Conservation (phyloP, 768 basidiomycete genomes). For the Boletus sp. region DNA sequence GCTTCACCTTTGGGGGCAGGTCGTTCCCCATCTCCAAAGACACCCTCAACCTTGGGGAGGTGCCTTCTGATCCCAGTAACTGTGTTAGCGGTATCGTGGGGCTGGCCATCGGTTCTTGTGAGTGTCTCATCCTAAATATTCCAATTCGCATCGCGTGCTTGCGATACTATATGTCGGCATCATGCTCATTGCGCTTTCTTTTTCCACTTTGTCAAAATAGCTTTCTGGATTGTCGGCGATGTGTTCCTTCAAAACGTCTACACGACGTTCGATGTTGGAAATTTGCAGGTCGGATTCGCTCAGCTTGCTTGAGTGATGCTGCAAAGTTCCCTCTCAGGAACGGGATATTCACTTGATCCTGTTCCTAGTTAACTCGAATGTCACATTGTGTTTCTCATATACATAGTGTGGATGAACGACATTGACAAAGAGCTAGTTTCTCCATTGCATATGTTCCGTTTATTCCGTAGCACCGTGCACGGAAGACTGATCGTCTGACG, state of each 20-base stretch:
- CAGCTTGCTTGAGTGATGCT: slow-evolving; percentile 1
- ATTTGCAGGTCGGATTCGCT: slow-evolving; percentile 38
- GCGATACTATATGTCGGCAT: too few species aligned
- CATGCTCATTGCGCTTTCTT: background rate
- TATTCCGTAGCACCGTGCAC: too few species aligned
- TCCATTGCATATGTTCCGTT: too few species aligned
- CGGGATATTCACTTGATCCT: too few species aligned
- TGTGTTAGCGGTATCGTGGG: slow-evolving; percentile 34
- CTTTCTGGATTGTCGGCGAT: slow-evolving; percentile 17
- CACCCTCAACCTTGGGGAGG: slow-evolving; percentile 39
- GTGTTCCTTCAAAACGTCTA: slow-evolving; percentile 44
- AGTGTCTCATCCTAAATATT: background rate
- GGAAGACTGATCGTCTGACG: too few species aligned
- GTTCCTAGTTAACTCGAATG: too few species aligned
- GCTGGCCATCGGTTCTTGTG: background rate
- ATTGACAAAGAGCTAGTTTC: too few species aligned
- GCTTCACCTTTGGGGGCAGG: background rate
- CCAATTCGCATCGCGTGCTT: too few species aligned
- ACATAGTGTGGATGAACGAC: too few species aligned
- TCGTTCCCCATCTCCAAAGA: background rate
- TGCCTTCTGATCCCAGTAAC: slow-evolving; percentile 15
- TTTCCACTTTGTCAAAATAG: slow-evolving; percentile 3
- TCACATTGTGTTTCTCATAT: too few species aligned
- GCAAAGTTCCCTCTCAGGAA: background rate
- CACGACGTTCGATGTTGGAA: slow-evolving; percentile 38